Conservation (phyloP, 164 flowering plant species). For the Stephania japonica region DNA sequence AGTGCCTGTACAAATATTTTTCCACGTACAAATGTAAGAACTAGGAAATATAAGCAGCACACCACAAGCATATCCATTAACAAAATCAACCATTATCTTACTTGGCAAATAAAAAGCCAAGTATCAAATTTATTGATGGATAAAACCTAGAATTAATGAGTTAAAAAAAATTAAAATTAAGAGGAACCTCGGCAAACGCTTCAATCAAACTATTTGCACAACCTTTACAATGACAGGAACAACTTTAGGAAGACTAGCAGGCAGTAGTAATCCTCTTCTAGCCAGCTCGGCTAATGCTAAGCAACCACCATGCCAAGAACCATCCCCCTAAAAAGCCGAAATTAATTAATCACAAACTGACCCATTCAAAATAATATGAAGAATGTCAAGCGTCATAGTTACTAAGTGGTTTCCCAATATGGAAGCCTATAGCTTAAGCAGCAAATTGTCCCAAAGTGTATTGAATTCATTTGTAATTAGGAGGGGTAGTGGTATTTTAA, state of each 20-base stretch:
- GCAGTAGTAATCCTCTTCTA: slow-evolving; percentile 91
- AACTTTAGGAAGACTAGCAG: slow-evolving; percentile 77
- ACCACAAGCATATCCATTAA: slow-evolving; percentile 1
- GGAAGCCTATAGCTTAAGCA: not conserved
- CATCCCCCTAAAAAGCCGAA: slow-evolving; percentile 70
- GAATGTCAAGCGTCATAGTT: not conserved
- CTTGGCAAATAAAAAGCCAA: not conserved
- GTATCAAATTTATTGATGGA: not conserved
- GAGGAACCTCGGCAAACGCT: not conserved
- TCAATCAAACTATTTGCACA: not conserved
- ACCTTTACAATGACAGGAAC: slow-evolving; percentile 88
- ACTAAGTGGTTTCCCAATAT: not conserved
- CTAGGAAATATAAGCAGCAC: not conserved
- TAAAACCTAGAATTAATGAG: not conserved
- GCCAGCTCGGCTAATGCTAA: slow-evolving; percentile 95
- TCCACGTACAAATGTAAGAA: not conserved
- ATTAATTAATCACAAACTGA: not conserved
- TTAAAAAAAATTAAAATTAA: not conserved
- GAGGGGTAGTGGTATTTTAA: not conserved
- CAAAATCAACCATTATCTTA: not conserved
- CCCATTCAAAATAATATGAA: not conserved
- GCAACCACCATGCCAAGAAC: slow-evolving; percentile 99
- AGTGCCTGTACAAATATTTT: slow-evolving; percentile 52
- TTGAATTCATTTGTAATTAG: not conserved
- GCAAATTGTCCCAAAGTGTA: not conserved